Conservation (phyloP, 164 flowering plant genomes). For the grape (Vitis vinifera) region ASM3070453v1 NC_081808.1:4726501-4727000, state of each 20-base stretch:
- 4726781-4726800: constrained; percentile 83
- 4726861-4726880: not conserved
- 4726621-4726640: too few species aligned
- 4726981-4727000: not conserved
- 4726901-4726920: too few species aligned
- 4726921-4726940: too few species aligned
- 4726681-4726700: constrained; percentile 96
- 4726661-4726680: constrained; percentile 97
- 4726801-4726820: constrained; percentile 80
- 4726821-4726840: constrained; percentile 86
- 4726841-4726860: constrained; percentile 40
- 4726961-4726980: not conserved
- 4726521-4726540: constrained; percentile 99
- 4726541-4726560: constrained; percentile 90
- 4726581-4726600: not conserved
- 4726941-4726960: too few species aligned
- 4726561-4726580: constrained; percentile 11
- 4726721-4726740: constrained; percentile 62
- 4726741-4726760: constrained; percentile 51
- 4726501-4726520: constrained; percentile 88
- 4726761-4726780: constrained; percentile 82
- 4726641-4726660: constrained; percentile 24
- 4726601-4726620: not conserved
- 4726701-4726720: constrained; percentile 94
- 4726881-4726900: too few species aligned